Base-by-base conservation (phyloP, 148 eudicot species). In the Vaccinium corymbosum region DNA sequence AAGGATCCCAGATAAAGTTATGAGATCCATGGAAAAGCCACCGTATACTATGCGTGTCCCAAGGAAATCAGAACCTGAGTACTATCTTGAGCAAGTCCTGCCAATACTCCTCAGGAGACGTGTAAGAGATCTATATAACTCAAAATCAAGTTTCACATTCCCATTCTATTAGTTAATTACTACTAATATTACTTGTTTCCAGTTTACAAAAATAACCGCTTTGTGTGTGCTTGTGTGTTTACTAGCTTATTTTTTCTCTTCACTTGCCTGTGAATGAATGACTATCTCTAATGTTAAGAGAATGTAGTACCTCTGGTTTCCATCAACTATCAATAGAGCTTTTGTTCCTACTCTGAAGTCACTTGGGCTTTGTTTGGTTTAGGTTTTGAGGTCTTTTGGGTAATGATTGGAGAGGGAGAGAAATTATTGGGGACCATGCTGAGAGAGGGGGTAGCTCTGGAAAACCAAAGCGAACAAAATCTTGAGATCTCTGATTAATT, bases 1-100 rank as follows among this genome's bases (percentile, higher is more conserved):
- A 89, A 89, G 95, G 86, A 93, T 95, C 56, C 97, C 98, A 10
- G 91, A 96, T 68, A 96, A 92, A 90, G 89, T 94, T 85, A 94
- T 93, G 97, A 93, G 94, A 82, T 92, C 95, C 62, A 91, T 93
- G 97, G 94, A 92, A 22, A 94, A 92, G 84, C 95, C 93, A 56
- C 99, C 99, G n/a, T 92, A 94, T 76, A 92, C 94, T 4, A 93
- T 92, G 97, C 94, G 99, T 25, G 98, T 97, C 50, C 99, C 99
- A 17, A 90, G 99, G 75, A 97, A 92, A 92, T 97, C 97, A 84
- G 95, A 96, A 84, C 97, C 99, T 12, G 92, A 92, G 59, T 94
- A 92, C 88, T 97, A 97, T 80, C 56, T 91, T 72, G 94, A 92
- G 75, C 91, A 89, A 78, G 97, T 97, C 25, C 80, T 94, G 80